Conservation (phyloP, 768 basidiomycete species). For the Tylopilus subfusipes region DNA sequence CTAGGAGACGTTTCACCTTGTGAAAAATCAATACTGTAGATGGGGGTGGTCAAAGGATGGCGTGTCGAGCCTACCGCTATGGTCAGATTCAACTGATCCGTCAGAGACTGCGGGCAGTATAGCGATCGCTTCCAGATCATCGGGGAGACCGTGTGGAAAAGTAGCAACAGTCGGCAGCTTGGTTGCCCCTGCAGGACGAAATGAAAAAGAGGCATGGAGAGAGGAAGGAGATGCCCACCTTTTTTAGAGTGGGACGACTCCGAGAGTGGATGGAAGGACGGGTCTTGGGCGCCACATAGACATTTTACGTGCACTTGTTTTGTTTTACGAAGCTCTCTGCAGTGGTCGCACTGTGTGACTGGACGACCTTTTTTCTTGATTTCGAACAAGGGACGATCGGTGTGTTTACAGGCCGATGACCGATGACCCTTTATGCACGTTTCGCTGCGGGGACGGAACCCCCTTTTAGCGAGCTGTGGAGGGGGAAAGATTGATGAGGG, state of each 20-base stretch:
- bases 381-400: constrained; percentile 81
- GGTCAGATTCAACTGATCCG: constrained; percentile 57
- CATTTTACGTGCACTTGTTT: constrained; percentile 46
- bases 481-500: background rate
- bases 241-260: constrained; percentile 47
- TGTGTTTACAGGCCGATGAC: constrained; percentile 84
- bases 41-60: constrained; percentile 37
- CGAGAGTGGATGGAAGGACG: constrained; percentile 16
- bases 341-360: constrained; percentile 53
- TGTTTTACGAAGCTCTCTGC: constrained; percentile 44
- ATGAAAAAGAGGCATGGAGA: constrained; percentile 22
- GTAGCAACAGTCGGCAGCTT: constrained; percentile 68
- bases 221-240: constrained; percentile 45
- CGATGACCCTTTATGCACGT: constrained; percentile 95
- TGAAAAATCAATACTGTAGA: constrained; percentile 44
- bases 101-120: constrained; percentile 40
- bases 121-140: constrained; percentile 56
- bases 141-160: constrained; percentile 76
- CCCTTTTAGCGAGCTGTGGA: constrained; percentile 6
- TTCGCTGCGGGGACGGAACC: constrained; percentile 47
- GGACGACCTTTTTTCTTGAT: constrained; percentile 65
- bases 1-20: constrained; percentile 44
- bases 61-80: constrained; percentile 59
- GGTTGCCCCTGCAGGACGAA: constrained; percentile 44
- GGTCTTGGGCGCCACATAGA: constrained; percentile 39